A percentile compares a stretch with the other conserved stretches of the same genome.
Conservation (phyloP, 2,329 filamentous ascomycete species). For the Hymenoscyphus occultus region DNA sequence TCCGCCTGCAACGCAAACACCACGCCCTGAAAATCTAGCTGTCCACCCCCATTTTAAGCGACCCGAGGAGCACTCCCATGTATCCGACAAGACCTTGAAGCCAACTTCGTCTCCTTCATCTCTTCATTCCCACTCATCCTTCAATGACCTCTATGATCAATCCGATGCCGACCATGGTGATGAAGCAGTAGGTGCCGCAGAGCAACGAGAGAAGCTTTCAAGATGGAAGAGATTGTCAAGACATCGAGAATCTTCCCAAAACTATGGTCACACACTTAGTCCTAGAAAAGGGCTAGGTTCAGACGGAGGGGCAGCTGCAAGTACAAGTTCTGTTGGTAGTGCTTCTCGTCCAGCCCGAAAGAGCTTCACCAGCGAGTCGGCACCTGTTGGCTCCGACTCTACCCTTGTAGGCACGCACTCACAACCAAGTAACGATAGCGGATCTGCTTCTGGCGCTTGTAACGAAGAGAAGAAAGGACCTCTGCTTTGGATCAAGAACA, state of each 20-base stretch:
- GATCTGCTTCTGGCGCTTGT: slow-evolving; percentile 17
- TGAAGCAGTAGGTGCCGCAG: slow-evolving; percentile 49
- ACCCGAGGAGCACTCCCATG: slow-evolving; percentile 26
- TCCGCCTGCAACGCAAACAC: slow-evolving; percentile 29
- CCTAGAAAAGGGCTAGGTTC: slow-evolving; percentile 52
- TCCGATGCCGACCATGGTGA: slow-evolving; percentile 77
- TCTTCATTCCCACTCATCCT: slow-evolving; percentile 59
- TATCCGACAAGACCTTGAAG: slow-evolving; percentile 47
- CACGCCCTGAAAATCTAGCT: slow-evolving; percentile 23
- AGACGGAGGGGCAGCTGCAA: slow-evolving; percentile 62
- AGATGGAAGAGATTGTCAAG: slow-evolving; percentile 66
- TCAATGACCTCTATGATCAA: slow-evolving; percentile 79
- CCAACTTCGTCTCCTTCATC: slow-evolving; percentile 74
- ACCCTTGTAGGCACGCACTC: slow-evolving; percentile 26
- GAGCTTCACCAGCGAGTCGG: slow-evolving; percentile 44
- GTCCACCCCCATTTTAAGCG: slow-evolving; percentile 19
- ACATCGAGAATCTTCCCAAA: slow-evolving; percentile 53
- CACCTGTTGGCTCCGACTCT: slow-evolving; percentile 34
- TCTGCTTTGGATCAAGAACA: slow-evolving; percentile 63
- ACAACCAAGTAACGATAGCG: slow-evolving; percentile 37
- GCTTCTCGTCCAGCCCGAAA: slow-evolving; percentile 45
- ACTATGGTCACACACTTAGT: slow-evolving; percentile 41
- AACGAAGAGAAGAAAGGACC: slow-evolving; percentile 51
- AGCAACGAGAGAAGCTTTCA: slow-evolving; percentile 68
- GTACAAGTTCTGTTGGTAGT: slow-evolving; percentile 67